A percentile compares a stretch with the other conserved stretches of the same genome.
Evolutionary conservation across 345 rosid genomes (phyloP).

Genomic region (Excoecaria agallocha): DNA sequence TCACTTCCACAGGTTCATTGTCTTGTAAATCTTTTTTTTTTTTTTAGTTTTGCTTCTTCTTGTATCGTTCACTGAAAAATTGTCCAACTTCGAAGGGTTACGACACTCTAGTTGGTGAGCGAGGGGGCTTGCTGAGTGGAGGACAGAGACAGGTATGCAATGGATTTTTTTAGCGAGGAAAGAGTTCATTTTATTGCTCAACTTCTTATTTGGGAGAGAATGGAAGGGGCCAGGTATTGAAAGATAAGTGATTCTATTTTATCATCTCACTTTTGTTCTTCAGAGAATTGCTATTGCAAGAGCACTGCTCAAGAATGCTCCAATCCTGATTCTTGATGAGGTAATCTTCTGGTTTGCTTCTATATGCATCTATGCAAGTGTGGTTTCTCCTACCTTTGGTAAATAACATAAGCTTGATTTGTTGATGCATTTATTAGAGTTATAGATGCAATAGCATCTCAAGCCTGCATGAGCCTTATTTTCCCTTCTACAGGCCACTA

Average conservation of each 20-base stretch:
- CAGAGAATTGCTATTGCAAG: slow-evolving; percentile 95
- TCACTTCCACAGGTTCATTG: slow-evolving; percentile 82
- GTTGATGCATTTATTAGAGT: not conserved
- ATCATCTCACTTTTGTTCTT: slow-evolving; percentile 17
- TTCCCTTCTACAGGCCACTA: slow-evolving; percentile 62
- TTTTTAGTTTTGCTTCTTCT: slow-evolving; percentile 10
- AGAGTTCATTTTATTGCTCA: not conserved
- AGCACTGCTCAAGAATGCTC: slow-evolving; percentile 83
- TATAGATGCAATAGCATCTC: not conserved
- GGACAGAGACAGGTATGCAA: slow-evolving; percentile 85
- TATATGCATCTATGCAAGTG: too few relatives aligned
- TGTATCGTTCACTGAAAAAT: slow-evolving; percentile 18
- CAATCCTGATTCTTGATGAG: slow-evolving; percentile 84
- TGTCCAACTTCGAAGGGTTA: slow-evolving; percentile 60
- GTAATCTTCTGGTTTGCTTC: slow-evolving; percentile 31
- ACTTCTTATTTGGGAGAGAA: not conserved
- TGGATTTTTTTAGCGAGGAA: slow-evolving; percentile 5
- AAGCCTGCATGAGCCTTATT: not conserved
- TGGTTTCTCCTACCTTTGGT: not conserved
- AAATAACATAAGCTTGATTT: not conserved
- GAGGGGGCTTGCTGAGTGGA: slow-evolving; percentile 89
- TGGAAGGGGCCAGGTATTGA: not conserved
- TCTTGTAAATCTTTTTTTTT: slow-evolving; percentile 12
- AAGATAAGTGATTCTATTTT: slow-evolving; percentile 3
- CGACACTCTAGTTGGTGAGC: slow-evolving; percentile 87